These are phyloP conservation scores for Leishmania aethiopica DNA, from an alignment of 208 protist genomes.

Conservation along the genomic window DNA sequence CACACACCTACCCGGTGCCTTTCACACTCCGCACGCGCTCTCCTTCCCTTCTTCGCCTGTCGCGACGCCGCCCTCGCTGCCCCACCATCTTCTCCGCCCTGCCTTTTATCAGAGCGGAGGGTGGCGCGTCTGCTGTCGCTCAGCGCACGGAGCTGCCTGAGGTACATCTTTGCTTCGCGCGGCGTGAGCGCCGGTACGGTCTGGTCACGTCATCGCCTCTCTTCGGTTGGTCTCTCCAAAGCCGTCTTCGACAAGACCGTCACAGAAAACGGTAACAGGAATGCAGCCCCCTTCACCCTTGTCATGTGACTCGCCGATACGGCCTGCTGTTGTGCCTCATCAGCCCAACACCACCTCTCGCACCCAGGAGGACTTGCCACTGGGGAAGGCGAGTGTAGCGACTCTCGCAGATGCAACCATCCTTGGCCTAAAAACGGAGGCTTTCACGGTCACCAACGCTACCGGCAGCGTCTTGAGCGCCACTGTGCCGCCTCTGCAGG, in stretches of 20 bases:
- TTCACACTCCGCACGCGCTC: background rate
- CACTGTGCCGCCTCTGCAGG: background rate
- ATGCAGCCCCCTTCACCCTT: background rate
- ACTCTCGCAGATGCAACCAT: background rate
- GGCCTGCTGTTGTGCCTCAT: background rate
- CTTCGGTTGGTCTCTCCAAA: background rate
- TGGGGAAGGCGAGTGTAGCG: background rate
- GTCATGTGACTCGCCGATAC: background rate
- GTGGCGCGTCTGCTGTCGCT: background rate
- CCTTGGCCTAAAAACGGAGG: background rate
- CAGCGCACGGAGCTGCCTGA: background rate
- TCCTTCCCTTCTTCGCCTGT: background rate
- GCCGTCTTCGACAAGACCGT: background rate
- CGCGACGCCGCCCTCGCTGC: background rate
- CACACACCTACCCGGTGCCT: background rate
- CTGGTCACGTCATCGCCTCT: too few relatives aligned
- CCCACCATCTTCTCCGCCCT: background rate
- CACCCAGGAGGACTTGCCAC: background rate
- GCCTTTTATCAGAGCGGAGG: background rate
- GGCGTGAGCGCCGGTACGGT: background rate
- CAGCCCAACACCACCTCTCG: slow-evolving; percentile 6
- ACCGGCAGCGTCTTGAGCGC: background rate
- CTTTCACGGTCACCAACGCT: background rate
- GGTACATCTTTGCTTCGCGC: background rate
- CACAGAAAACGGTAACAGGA: background rate